Percentiles rank a stretch among this genome's conserved stretches.
Evolutionary conservation across 192 early-diverging fungal species (phyloP).

Genomic region (Gamsiella multidivaricata): DNA sequence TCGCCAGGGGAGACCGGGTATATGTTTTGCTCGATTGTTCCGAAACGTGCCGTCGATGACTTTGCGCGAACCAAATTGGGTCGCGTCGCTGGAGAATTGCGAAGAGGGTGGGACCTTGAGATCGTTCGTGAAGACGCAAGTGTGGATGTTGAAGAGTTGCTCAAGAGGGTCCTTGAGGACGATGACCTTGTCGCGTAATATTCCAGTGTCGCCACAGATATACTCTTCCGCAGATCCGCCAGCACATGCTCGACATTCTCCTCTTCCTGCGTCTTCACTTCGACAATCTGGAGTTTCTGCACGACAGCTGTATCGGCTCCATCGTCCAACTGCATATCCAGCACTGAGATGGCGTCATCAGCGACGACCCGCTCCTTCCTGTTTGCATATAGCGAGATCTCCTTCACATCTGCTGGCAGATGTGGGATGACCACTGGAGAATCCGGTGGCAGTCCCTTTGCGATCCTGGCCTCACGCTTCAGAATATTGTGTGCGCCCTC

Average conservation of each 20-base stretch:
- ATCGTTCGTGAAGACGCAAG: neutral
- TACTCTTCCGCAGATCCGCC: slow-evolving; percentile 29
- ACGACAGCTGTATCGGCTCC: neutral
- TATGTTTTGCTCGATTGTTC: slow-evolving; percentile 20
- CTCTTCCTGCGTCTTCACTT: slow-evolving; percentile 6
- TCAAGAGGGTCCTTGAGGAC: neutral
- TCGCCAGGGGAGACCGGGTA: slow-evolving; percentile 41
- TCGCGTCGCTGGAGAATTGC: slow-evolving; percentile 4
- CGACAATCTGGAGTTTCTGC: neutral
- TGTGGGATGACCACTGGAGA: slow-evolving; percentile 18
- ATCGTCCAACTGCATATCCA: slow-evolving; percentile 37
- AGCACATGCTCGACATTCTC: slow-evolving; percentile 35
- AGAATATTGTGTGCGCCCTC: slow-evolving; percentile 26
- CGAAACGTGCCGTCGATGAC: slow-evolving; percentile 17
- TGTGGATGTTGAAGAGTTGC: neutral
- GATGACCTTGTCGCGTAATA: neutral
- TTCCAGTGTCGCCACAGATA: slow-evolving; percentile 32
- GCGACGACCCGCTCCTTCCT: slow-evolving; percentile 44
- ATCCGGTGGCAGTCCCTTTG: slow-evolving; percentile 33
- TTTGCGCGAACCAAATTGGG: slow-evolving; percentile 3
- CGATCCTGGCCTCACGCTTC: slow-evolving; percentile 34
- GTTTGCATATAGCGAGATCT: slow-evolving; percentile 39
- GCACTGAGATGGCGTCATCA: slow-evolving; percentile 40
- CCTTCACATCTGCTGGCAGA: slow-evolving; percentile 20
- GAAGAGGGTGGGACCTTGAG: no score